Percentiles rank a stretch among this genome's conserved stretches.
Evolutionary conservation across 805 yeast species (phyloP).

Genomic region (Candida orba): DNA sequence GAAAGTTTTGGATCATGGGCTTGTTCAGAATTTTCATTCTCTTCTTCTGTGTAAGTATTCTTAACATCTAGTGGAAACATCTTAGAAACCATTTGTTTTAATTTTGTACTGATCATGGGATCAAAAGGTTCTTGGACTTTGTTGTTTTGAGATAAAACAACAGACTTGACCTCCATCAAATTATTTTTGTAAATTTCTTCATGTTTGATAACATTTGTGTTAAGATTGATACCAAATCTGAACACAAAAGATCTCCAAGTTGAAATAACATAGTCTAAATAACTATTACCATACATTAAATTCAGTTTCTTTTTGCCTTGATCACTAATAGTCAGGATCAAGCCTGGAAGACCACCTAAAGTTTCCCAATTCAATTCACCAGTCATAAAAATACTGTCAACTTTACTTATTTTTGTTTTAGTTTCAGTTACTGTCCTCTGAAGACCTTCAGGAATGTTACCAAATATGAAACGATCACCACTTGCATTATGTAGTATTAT

Average conservation of each 20-base stretch:
- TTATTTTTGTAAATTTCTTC: conserved; percentile 26
- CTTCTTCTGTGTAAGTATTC: conserved; percentile 29
- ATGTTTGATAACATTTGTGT: conserved; percentile 22
- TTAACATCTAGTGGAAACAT: conserved; percentile 53
- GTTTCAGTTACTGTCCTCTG: conserved; percentile 68
- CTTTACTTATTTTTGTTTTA: conserved; percentile 47
- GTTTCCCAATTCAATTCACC: conserved; percentile 73
- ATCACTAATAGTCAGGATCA: conserved; percentile 74
- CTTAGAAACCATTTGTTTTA: conserved; percentile 30
- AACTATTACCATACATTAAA: conserved; percentile 44
- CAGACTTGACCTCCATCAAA: conserved; percentile 22
- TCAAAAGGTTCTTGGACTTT: conserved; percentile 5
- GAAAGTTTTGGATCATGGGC: conserved; percentile 29
- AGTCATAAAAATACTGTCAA: conserved; percentile 64
- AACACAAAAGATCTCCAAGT: conserved; percentile 87
- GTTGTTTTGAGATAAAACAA: conserved; percentile 6
- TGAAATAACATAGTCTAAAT: conserved; percentile 52
- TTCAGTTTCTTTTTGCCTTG: conserved; percentile 55
- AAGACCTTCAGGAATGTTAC: conserved; percentile 78
- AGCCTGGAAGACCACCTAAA: conserved; percentile 91
- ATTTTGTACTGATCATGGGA: conserved; percentile 1
- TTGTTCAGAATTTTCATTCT: conserved; percentile 14
- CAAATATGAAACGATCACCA: conserved; percentile 53
- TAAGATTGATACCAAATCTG: conserved; percentile 58
- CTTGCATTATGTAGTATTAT: conserved; percentile 35